phyloP scores from a whole-genome alignment of 495 filamentous ascomycete genomes.

The Penicillium samsonianum region DNA sequence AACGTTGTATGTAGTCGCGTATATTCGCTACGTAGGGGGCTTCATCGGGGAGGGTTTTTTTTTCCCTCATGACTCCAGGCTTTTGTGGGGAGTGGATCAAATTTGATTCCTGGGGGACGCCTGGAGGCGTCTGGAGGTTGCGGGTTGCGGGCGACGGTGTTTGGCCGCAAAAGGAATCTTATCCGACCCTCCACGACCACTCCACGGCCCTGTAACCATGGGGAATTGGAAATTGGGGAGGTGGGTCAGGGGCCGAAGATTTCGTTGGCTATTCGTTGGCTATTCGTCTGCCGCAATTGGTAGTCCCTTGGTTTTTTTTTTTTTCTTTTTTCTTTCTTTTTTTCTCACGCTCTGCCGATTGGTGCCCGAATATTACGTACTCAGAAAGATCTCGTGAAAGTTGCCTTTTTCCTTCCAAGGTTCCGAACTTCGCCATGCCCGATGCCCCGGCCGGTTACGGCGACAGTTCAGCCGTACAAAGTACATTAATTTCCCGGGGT shows the following conservation, averaged over 20 bases:
- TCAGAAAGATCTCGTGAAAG: neutral
- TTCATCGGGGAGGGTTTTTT: neutral
- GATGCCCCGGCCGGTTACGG: neutral
- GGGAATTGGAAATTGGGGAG: slow-evolving; percentile 5
- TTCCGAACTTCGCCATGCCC: neutral
- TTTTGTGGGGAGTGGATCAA: neutral
- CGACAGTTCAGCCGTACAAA: neutral
- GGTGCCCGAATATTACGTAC: slow-evolving; percentile 2
- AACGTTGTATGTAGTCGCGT: neutral
- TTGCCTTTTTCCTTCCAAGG: slow-evolving; percentile 9
- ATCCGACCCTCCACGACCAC: slow-evolving; percentile 8
- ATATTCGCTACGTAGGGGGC: neutral
- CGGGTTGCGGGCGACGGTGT: neutral
- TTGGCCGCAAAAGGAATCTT: slow-evolving; percentile 2
- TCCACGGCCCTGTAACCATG: neutral
- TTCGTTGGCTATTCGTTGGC: neutral
- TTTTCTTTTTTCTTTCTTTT: neutral
- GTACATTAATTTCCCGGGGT: slow-evolving; percentile 1
- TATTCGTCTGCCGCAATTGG: neutral
- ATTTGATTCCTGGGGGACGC: neutral
- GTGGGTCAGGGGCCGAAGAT: slow-evolving; percentile 10
- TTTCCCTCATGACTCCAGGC: neutral
- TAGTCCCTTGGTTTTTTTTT: neutral
- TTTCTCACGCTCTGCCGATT: neutral
- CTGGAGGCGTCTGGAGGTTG: neutral